Conservation (phyloP, 176 grass and related monocot species). For the Zoysia pacifica region DNA sequence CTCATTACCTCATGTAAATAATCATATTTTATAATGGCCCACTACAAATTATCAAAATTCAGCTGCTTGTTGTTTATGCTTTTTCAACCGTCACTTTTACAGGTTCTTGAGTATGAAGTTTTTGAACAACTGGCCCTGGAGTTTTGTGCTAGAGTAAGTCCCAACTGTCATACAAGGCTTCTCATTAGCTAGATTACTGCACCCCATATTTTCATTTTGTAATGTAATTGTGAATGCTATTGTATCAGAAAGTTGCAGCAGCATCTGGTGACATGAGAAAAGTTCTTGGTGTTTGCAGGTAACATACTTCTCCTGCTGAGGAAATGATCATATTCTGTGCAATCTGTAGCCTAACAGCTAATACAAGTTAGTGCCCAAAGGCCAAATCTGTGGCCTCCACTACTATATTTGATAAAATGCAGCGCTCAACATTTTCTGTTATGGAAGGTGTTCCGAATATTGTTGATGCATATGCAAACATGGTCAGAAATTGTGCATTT, state of each 20-base stretch:
- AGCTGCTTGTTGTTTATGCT: slow-evolving; percentile 11
- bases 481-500: neutral
- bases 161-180: slow-evolving; percentile 5
- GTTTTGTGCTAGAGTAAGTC: slow-evolving; percentile 94
- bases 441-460: neutral
- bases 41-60: neutral
- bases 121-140: slow-evolving; percentile 81
- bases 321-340: neutral
- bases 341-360: slow-evolving; percentile 1
- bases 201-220: slow-evolving; percentile 9
- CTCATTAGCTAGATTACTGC: neutral
- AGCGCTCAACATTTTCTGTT: neutral
- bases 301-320: slow-evolving; percentile 35
- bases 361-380: neutral
- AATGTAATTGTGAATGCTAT: slow-evolving; percentile 32
- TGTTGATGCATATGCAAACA: neutral
- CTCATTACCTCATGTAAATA: neutral
- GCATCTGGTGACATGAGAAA: slow-evolving; percentile 95
- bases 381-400: too few relatives aligned
- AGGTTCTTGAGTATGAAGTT: slow-evolving; percentile 82
- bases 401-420: too few relatives aligned
- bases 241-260: slow-evolving; percentile 81
- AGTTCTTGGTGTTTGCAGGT: slow-evolving; percentile 92
- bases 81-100: slow-evolving; percentile 35
- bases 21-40: neutral